A percentile compares a stretch with the other conserved stretches of the same genome.
phyloP scores from a whole-genome alignment of 2,329 filamentous ascomycete genomes.

The Furcasterigmium furcatum region DNA sequence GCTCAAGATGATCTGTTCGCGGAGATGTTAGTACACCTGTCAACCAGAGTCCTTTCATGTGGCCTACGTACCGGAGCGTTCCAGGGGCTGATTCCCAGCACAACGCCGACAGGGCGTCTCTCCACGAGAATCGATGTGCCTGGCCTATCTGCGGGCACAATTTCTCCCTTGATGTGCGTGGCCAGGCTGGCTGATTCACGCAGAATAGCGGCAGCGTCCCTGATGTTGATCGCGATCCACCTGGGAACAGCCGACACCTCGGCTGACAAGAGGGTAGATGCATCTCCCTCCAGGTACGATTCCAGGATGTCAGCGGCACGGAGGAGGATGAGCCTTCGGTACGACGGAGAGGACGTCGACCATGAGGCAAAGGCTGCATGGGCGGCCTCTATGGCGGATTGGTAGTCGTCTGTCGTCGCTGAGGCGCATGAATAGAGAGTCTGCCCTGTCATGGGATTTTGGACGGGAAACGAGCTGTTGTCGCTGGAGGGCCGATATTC shows the following conservation, averaged over 20 bases:
- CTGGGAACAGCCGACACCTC: conserved; percentile 26
- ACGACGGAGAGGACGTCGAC: conserved; percentile 52
- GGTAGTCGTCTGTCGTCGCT: conserved; percentile 49
- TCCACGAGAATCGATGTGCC: conserved; percentile 57
- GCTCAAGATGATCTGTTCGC: conserved; percentile 73
- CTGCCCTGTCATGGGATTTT: conserved; percentile 31
- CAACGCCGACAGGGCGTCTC: conserved; percentile 71
- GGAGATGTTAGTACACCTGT: no score
- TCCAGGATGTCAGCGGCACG: conserved; percentile 59
- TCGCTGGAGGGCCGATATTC: conserved; percentile 15
- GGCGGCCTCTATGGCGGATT: conserved; percentile 43
- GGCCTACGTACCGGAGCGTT: conserved; percentile 79
- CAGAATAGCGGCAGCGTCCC: conserved; percentile 28
- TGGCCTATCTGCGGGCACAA: conserved; percentile 32
- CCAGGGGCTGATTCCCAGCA: conserved; percentile 76
- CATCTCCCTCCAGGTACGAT: conserved; percentile 37
- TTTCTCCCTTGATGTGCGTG: conserved; percentile 28
- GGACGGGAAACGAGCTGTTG: conserved; percentile 18
- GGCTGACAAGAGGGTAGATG: conserved; percentile 7
- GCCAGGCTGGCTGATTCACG: conserved; percentile 36
- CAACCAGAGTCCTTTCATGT: no score
- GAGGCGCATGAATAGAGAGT: conserved; percentile 53
- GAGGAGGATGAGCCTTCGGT: conserved; percentile 59
- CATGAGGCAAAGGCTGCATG: conserved; percentile 59
- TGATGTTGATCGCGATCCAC: conserved; percentile 33